A percentile compares a stretch with the other conserved stretches of the same genome.
These are phyloP conservation scores for Chrysoporthe austroafricana DNA, from an alignment of 2,329 filamentous ascomycete genomes.

Conservation along the genomic window DNA sequence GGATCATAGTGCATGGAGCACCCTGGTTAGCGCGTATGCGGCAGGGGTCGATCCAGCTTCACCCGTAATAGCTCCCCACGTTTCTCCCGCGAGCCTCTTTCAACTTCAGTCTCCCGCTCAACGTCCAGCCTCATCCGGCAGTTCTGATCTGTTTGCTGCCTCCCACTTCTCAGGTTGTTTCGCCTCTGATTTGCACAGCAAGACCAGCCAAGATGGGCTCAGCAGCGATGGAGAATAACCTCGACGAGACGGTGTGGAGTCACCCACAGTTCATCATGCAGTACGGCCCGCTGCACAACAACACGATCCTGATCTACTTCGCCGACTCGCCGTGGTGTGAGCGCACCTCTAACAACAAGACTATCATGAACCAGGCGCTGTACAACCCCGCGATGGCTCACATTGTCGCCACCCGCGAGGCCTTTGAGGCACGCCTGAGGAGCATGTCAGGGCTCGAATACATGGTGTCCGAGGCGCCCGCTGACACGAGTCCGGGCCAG, in stretches of 20 bases:
- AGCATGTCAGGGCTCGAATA: slow-evolving; percentile 71
- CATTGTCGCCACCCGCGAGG: slow-evolving; percentile 62
- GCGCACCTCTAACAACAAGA: slow-evolving; percentile 68
- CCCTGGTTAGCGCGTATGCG: background rate
- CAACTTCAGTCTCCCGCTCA: background rate
- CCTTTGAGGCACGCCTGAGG: slow-evolving; percentile 64
- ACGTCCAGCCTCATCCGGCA: background rate
- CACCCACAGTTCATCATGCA: slow-evolving; percentile 52
- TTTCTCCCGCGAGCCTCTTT: background rate
- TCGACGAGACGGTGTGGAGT: slow-evolving; percentile 72
- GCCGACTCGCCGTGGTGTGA: slow-evolving; percentile 71
- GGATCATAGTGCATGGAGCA: slow-evolving; percentile 1
- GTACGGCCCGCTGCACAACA: slow-evolving; percentile 65
- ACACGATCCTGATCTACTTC: slow-evolving; percentile 70
- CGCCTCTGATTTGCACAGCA: background rate
- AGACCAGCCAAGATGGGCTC: slow-evolving; percentile 43
- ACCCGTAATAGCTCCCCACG: background rate
- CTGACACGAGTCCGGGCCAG: slow-evolving; percentile 63
- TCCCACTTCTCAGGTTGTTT: background rate
- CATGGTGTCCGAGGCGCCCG: slow-evolving; percentile 66
- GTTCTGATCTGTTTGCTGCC: background rate
- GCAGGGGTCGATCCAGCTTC: background rate
- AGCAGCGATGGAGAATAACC: slow-evolving; percentile 51
- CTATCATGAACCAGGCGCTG: slow-evolving; percentile 64
- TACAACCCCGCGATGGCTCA: slow-evolving; percentile 63